Evolutionary conservation across 2,329 filamentous ascomycete species (phyloP).

Genomic region (Curvularia eragrostidis): DNA sequence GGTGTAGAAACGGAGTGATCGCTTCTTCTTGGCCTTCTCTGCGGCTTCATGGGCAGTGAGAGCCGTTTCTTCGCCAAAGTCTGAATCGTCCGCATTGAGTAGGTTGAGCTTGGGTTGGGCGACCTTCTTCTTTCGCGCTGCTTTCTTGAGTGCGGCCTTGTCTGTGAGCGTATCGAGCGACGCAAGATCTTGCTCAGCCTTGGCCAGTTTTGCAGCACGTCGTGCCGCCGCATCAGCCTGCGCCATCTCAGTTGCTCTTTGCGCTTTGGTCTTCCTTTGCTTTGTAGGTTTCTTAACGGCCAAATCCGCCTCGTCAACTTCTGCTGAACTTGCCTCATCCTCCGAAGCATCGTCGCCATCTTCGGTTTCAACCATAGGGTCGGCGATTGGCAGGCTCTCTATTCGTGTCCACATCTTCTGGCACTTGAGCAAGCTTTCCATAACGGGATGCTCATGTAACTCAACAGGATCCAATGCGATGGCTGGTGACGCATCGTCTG

Average conservation of each 20-base stretch:
- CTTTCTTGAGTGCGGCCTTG: constrained; percentile 56
- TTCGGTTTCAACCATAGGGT: constrained; percentile 47
- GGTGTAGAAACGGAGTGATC: constrained; percentile 95
- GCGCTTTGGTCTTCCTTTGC: constrained; percentile 56
- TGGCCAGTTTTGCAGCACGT: constrained; percentile 60
- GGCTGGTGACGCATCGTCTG: constrained; percentile 57
- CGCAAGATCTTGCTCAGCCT: constrained; percentile 74
- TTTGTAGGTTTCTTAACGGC: constrained; percentile 45
- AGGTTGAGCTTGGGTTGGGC: constrained; percentile 42
- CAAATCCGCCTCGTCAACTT: constrained; percentile 42
- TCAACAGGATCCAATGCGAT: constrained; percentile 76
- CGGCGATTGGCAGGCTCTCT: constrained; percentile 66
- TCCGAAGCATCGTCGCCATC: constrained; percentile 46
- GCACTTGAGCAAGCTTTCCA: constrained; percentile 82
- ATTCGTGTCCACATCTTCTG: constrained; percentile 80
- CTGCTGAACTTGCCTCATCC: constrained; percentile 42
- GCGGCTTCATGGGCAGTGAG: constrained; percentile 80
- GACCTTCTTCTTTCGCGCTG: constrained; percentile 51
- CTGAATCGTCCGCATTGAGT: constrained; percentile 71
- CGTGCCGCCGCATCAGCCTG: constrained; percentile 62
- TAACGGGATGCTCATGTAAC: constrained; percentile 87
- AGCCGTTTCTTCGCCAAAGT: constrained; percentile 89
- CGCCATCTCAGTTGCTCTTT: constrained; percentile 60
- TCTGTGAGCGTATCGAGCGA: constrained; percentile 70
- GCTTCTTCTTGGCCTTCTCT: constrained; percentile 89